phyloP scores from a whole-genome alignment of 2,329 filamentous ascomycete genomes.

The Exophiala dermatitidis region DNA sequence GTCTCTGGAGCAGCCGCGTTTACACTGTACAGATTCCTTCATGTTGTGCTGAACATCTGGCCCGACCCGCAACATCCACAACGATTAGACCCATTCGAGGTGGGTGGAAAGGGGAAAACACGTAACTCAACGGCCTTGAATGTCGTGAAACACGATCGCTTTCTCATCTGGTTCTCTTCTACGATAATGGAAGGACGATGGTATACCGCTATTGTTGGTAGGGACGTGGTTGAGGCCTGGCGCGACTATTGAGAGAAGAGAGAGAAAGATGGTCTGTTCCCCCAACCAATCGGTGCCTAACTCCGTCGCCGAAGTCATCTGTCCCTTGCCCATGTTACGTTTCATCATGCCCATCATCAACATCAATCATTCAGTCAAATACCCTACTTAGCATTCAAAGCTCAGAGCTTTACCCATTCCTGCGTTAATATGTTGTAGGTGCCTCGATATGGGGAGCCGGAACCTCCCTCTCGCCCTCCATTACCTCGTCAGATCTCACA shows the following conservation, averaged over 20 bases:
- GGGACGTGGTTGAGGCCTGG: neutral
- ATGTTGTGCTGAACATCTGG: neutral
- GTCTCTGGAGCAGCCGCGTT: neutral
- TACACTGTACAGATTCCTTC: neutral
- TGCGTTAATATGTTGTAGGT: constrained; percentile 19
- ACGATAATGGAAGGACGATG: neutral
- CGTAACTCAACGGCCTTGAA: neutral
- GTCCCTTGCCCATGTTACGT: neutral
- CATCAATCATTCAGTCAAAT: neutral
- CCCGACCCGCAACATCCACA: constrained; percentile 1
- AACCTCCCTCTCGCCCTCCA: constrained; percentile 13
- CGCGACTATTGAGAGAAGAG: neutral
- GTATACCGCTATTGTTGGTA: neutral
- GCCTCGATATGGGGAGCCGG: constrained; percentile 23
- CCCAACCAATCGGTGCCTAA: constrained; percentile 4
- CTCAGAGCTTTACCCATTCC: neutral
- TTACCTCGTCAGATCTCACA: constrained; percentile 17
- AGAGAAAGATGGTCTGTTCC: constrained; percentile 6
- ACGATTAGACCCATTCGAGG: neutral
- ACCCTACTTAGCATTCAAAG: neutral
- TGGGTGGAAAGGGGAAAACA: neutral
- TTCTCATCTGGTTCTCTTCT: neutral
- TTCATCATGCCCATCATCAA: neutral
- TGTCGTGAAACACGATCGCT: neutral
- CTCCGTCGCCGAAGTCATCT: neutral